Evolutionary conservation across 2,329 filamentous ascomycete genomes (phyloP).

Genomic region (Diaporthe ilicicola): DNA sequence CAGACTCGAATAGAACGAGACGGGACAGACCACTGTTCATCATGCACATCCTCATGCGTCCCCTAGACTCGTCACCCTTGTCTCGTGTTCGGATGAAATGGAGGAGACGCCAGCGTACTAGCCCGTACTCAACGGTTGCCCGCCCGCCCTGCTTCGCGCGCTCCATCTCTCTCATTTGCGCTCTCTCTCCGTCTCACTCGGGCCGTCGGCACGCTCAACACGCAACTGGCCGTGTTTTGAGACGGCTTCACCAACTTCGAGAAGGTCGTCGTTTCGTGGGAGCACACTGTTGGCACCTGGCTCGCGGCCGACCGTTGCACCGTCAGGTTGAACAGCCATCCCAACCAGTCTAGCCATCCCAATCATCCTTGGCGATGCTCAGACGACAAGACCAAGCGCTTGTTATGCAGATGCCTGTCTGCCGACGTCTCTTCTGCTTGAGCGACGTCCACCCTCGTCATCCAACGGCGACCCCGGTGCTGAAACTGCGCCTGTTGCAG

Average conservation of each 20-base stretch:
- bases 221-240: background rate
- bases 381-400: conserved; percentile 8
- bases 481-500: conserved; percentile 32
- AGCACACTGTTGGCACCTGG: background rate
- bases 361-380: conserved; percentile 8
- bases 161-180: background rate
- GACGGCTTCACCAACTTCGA: background rate
- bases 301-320: background rate
- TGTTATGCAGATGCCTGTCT: conserved; percentile 21
- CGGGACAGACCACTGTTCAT: conserved; percentile 6
- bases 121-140: background rate
- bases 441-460: conserved; percentile 16
- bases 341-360: background rate
- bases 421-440: conserved; percentile 17
- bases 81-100: conserved; percentile 15
- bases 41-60: conserved; percentile 22
- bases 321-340: conserved; percentile 4
- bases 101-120: background rate
- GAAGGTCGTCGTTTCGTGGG: conserved; percentile 14
- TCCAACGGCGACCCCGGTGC: conserved; percentile 21
- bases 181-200: background rate
- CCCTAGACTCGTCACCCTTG: background rate
- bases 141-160: background rate
- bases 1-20: conserved; percentile 22
- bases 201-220: background rate